Evolutionary conservation across 2,329 filamentous ascomycete genomes (phyloP).

Genomic region (Cadophora luteo-olivacea): DNA sequence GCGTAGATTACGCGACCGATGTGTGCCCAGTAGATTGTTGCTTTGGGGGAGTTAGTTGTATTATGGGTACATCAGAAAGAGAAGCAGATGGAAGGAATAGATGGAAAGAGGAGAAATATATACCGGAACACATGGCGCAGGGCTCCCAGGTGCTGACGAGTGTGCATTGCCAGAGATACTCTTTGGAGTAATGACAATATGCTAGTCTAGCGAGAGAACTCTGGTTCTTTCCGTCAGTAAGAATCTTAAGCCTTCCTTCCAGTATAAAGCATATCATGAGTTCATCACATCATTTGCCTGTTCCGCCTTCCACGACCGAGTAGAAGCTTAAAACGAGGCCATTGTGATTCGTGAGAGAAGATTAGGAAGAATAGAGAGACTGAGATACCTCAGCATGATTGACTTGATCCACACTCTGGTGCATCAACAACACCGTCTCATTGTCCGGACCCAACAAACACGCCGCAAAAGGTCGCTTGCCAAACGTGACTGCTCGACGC

Average conservation of each 20-base stretch:
- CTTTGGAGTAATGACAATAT: constrained; percentile 54
- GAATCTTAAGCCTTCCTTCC: too few relatives aligned
- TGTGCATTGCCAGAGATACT: constrained; percentile 56
- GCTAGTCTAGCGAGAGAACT: constrained; percentile 55
- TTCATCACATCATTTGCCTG: too few relatives aligned
- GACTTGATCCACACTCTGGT: constrained; percentile 58
- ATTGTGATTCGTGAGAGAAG: too few relatives aligned
- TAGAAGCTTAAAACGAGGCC: too few relatives aligned
- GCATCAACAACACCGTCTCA: constrained; percentile 53
- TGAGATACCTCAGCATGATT: constrained; percentile 55
- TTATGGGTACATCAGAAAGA: constrained; percentile 22
- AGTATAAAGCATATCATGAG: too few relatives aligned
- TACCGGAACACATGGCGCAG: constrained; percentile 57
- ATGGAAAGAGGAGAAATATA: constrained; percentile 7
- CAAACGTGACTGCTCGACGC: constrained; percentile 50
- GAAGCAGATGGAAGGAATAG: background rate
- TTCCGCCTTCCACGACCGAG: too few relatives aligned
- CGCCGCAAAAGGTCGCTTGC: constrained; percentile 57
- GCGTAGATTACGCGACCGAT: constrained; percentile 59
- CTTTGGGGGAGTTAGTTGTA: constrained; percentile 22
- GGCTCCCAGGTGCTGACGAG: constrained; percentile 61
- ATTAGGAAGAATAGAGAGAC: too few relatives aligned
- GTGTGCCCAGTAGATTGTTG: constrained; percentile 57
- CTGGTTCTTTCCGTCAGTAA: background rate
- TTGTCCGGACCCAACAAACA: constrained; percentile 57